Evolutionary conservation across 345 rosid species (phyloP).

Genomic region (Moricandia moricandioides): DNA sequence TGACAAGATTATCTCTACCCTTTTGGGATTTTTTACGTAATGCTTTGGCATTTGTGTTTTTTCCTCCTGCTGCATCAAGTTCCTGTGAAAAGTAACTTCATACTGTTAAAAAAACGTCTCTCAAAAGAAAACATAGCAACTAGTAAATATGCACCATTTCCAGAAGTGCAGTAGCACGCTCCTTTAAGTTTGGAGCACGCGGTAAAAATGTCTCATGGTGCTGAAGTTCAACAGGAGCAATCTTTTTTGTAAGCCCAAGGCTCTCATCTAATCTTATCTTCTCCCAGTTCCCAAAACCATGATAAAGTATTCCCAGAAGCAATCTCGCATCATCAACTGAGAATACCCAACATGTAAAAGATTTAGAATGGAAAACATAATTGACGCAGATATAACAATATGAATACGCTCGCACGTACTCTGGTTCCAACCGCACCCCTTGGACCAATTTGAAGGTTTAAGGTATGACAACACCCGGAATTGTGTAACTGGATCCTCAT

Average conservation of each 20-base stretch:
- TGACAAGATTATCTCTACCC: constrained; percentile 51
- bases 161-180: constrained; percentile 94
- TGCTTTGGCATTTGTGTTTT: constrained; percentile 55
- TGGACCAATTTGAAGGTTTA: constrained; percentile 98
- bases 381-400: neutral
- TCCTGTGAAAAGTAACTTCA: constrained; percentile 48
- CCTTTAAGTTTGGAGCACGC: constrained; percentile 94
- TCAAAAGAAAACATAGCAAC: neutral
- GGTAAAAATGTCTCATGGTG: constrained; percentile 99
- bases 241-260: constrained; percentile 89
- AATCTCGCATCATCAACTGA: constrained; percentile 96
- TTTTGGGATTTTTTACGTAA: constrained; percentile 72
- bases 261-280: constrained; percentile 85
- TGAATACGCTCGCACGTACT: constrained; percentile 44
- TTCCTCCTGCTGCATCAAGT: constrained; percentile 75
- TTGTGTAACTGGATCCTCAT: constrained; percentile 77
- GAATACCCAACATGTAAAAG: constrained; percentile 3
- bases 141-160: constrained; percentile 64
- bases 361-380: neutral
- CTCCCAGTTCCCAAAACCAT: constrained; percentile 99
- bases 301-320: constrained; percentile 81
- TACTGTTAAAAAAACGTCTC: neutral
- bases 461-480: constrained; percentile 79
- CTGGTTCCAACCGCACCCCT: constrained; percentile 99
- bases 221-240: constrained; percentile 97